A percentile compares a stretch with the other conserved stretches of the same genome.
These are phyloP conservation scores for Bacterosira constricta DNA, from an alignment of 108 stramenopile genomes.

Conservation along the genomic window DNA sequence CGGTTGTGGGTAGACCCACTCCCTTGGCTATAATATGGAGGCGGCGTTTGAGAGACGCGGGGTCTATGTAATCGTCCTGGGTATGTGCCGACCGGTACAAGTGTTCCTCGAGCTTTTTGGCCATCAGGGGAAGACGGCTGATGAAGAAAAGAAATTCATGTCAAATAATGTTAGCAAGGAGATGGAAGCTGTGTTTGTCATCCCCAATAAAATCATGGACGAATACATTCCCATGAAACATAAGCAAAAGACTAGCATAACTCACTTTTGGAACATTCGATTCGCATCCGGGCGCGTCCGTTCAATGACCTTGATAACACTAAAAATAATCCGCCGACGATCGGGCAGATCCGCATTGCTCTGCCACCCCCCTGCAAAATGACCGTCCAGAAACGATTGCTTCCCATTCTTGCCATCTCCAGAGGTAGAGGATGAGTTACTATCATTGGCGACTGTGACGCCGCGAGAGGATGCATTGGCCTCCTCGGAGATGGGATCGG, in stretches of 20 bases:
- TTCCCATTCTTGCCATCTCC: not conserved
- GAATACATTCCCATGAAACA: too few relatives aligned
- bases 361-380: constrained; percentile 86
- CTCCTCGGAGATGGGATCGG: too few relatives aligned
- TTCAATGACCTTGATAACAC: constrained; percentile 75
- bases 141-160: not conserved
- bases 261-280: constrained; percentile 76
- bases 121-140: constrained; percentile 56
- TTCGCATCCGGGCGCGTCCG: constrained; percentile 76
- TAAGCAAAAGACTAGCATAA: too few relatives aligned
- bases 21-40: constrained; percentile 82
- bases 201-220: too few relatives aligned
- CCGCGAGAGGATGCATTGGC: too few relatives aligned
- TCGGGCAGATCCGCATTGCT: constrained; percentile 82
- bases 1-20: constrained; percentile 47
- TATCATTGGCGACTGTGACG: too few relatives aligned
- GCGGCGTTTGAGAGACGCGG: constrained; percentile 65
- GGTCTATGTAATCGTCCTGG: constrained; percentile 80
- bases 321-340: constrained; percentile 67
- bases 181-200: too few relatives aligned
- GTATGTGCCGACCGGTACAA: constrained; percentile 77
- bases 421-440: too few relatives aligned
- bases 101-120: constrained; percentile 85
- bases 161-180: too few relatives aligned
- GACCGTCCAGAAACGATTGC: constrained; percentile 66